These are phyloP conservation scores for Aspergillus tubingensis DNA, from an alignment of 2,329 filamentous ascomycete genomes.

Conservation along the genomic window DNA sequence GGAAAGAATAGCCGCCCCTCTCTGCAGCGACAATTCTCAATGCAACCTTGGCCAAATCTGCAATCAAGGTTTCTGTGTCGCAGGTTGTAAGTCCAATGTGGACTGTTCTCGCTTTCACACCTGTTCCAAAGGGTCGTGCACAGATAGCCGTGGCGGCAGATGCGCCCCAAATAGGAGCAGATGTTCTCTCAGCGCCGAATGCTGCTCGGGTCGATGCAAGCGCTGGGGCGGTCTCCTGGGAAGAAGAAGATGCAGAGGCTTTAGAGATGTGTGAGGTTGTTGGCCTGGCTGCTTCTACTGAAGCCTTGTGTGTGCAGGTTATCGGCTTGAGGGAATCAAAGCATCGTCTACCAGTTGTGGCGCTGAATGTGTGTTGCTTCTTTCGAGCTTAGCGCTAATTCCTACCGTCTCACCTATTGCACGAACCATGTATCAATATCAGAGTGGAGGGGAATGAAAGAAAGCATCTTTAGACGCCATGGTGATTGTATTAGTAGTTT, in stretches of 20 bases:
- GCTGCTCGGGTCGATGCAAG: conserved; percentile 14
- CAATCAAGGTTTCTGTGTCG: not conserved
- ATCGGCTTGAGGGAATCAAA: not conserved
- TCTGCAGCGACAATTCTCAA: not conserved
- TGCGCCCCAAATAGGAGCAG: not conserved
- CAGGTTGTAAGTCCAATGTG: conserved; percentile 2
- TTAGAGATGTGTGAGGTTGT: not conserved
- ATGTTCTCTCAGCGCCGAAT: conserved; percentile 6
- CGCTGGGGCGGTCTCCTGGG: conserved; percentile 1
- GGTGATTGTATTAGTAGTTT: not conserved
- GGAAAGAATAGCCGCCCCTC: not conserved
- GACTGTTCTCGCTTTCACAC: conserved; percentile 11
- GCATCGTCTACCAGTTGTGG: no score
- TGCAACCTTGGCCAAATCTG: conserved; percentile 11
- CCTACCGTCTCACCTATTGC: not conserved
- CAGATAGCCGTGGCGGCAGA: not conserved
- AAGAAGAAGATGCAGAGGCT: conserved; percentile 3
- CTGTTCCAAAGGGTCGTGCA: conserved; percentile 1
- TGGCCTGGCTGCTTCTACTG: not conserved
- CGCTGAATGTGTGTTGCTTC: not conserved
- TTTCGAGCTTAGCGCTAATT: no score
- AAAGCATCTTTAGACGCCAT: not conserved
- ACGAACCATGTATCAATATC: not conserved
- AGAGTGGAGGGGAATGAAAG: not conserved
- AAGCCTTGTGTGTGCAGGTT: not conserved